These are phyloP conservation scores for Microbotryum silenes-acaulis DNA, from an alignment of 1,284 basidiomycete species.

Conservation along the genomic window DNA sequence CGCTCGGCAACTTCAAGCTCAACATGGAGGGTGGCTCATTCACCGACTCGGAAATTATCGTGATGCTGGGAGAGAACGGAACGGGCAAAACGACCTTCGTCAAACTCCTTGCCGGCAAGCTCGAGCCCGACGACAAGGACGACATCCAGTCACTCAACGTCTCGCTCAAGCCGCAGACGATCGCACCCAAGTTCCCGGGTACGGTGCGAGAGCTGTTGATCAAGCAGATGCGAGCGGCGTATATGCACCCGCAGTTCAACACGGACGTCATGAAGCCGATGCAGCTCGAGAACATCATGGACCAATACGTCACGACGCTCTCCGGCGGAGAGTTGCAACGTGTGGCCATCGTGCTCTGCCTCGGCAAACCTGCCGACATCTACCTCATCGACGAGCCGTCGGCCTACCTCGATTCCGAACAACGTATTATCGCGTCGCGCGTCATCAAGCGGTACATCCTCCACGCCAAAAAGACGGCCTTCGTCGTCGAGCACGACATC, in stretches of 20 bases:
- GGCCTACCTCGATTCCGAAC: constrained; percentile 91
- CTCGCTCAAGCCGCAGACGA: constrained; percentile 91
- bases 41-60: constrained; percentile 94
- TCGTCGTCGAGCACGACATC: constrained; percentile 97
- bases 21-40: constrained; percentile 78
- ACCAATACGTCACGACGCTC: constrained; percentile 90
- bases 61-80: constrained; percentile 95
- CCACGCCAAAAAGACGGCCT: constrained; percentile 89
- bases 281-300: constrained; percentile 79
- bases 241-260: constrained; percentile 94
- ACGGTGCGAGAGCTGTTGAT: constrained; percentile 84
- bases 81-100: constrained; percentile 97
- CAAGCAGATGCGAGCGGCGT: constrained; percentile 85
- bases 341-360: constrained; percentile 76
- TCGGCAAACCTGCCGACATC: constrained; percentile 68
- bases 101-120: constrained; percentile 74
- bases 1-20: constrained; percentile 84
- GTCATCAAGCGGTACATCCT: constrained; percentile 93
- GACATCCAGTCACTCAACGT: constrained; percentile 72
- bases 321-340: constrained; percentile 95
- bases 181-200: constrained; percentile 90
- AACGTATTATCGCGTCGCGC: constrained; percentile 92
- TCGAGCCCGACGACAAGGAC: constrained; percentile 71
- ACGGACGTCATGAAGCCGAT: constrained; percentile 94
- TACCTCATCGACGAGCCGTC: constrained; percentile 65